Conservation (phyloP, 179 eudicot genomes). For the Pouteria campechiana region DNA sequence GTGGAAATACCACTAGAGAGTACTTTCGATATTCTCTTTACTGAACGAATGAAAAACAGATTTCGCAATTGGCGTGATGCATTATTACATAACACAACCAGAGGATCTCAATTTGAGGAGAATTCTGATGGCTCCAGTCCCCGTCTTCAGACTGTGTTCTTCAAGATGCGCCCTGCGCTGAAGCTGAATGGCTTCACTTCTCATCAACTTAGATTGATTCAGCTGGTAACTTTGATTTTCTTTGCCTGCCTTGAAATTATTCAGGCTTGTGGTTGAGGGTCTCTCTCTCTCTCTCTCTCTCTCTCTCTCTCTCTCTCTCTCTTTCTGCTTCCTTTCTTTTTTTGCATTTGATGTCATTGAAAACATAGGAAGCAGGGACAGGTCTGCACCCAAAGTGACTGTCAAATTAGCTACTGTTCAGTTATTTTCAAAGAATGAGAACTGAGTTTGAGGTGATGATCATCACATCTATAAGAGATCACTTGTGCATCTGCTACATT, state of each 20-base stretch:
- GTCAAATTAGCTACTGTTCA: too few relatives aligned
- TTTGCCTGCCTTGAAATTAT: background rate
- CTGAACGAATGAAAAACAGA: conserved; percentile 69
- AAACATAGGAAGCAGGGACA: too few relatives aligned
- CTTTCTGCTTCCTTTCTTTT: too few relatives aligned
- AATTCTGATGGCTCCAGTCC: conserved; percentile 25
- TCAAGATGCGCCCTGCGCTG: conserved; percentile 74
- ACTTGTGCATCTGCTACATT: too few relatives aligned
- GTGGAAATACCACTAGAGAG: conserved; percentile 34
- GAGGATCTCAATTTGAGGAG: conserved; percentile 21
- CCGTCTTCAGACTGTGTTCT: conserved; percentile 60
- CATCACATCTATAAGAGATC: too few relatives aligned
- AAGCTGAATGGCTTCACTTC: conserved; percentile 65
- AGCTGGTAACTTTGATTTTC: conserved; percentile 37
- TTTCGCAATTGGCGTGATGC: conserved; percentile 60
- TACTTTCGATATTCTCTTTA: conserved; percentile 66
- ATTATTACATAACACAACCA: conserved; percentile 29
- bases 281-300: too few relatives aligned
- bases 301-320: too few relatives aligned
- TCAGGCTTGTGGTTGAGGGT: background rate
- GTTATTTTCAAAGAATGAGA: too few relatives aligned
- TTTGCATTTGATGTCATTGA: too few relatives aligned
- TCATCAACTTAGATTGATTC: conserved; percentile 76
- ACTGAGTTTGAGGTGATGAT: too few relatives aligned
- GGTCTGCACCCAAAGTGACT: too few relatives aligned